Base-by-base conservation (phyloP, 495 filamentous ascomycete genomes). In the Penicillium chermesinum region DNA sequence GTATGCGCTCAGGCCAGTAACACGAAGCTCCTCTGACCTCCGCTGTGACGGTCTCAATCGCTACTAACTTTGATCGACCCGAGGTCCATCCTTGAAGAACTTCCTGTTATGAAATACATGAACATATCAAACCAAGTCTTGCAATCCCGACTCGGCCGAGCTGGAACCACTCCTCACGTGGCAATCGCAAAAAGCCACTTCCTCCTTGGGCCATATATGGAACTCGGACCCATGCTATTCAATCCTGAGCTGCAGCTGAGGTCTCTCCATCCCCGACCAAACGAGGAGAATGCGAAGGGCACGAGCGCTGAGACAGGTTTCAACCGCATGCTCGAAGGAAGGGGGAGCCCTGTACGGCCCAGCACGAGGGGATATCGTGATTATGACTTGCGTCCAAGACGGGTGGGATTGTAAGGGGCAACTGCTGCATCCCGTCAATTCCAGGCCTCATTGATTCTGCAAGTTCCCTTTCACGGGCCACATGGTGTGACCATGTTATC, bases 401-500 rank as follows among this genome's bases (percentile, higher is more conserved):
- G 21, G 17, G 27, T 34, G 46, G 21, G 48, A 15, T 47, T 13
- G 39, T 18, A 47, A 50, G 46, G 43, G 35, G 32, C 13, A 41
- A 35, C n/a, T 40, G 35, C 53, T 48, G 41, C 20, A n/a, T 43
- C 43, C 38, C 14, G 22, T 38, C 20, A n/a, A 3, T 27, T n/a
- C 15, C 18, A 33, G 37, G 19, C 32, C 32, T 46, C 44, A 38
- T 53, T 45, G 35, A 6, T 48, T 12, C 49, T 52, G 54, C 49
- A 57, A 39, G 54, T 50, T 52, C 38, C 54, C 49, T 41, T 41
- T 13, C 14, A 21, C 25, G 35, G 41, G 45, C 51, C 54, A 57
- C 54, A 57, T 57, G 54, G 49, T 57, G 46, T 25, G 38, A 49
- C 51, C 27, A 35, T n/a, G 13, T 19, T 38, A 50, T 46, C 53